Percentiles rank a stretch among this genome's conserved stretches.
Evolutionary conservation across 352 stramenopile species (phyloP).

Genomic region (Saprolegnia diclina): DNA sequence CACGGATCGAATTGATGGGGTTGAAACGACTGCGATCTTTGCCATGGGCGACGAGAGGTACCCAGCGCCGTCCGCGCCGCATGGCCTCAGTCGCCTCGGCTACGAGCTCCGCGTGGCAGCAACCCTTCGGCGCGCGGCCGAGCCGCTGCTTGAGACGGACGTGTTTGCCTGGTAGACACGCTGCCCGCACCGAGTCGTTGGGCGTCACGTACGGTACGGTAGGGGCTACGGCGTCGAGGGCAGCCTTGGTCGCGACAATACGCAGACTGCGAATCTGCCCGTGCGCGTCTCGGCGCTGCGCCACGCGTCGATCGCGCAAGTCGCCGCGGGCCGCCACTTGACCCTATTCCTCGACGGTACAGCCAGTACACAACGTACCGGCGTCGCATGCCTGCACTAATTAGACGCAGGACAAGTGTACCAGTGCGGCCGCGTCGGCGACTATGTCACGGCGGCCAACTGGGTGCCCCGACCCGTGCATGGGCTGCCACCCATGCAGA

Average conservation of each 20-base stretch:
- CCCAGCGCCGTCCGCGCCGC: not conserved
- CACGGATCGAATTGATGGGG: not conserved
- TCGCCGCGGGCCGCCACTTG: constrained; percentile 8
- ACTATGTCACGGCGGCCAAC: constrained; percentile 44
- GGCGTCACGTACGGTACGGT: not conserved
- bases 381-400: too few relatives aligned
- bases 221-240: constrained; percentile 26
- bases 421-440: constrained; percentile 47
- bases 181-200: not conserved
- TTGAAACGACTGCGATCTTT: not conserved
- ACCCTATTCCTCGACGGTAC: constrained; percentile 19
- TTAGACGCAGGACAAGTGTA: constrained; percentile 38
- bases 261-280: not conserved
- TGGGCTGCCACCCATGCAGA: constrained; percentile 32
- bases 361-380: too few relatives aligned
- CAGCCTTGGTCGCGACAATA: constrained; percentile 12
- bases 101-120: not conserved
- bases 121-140: not conserved
- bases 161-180: constrained; percentile 18
- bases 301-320: constrained; percentile 3
- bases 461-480: constrained; percentile 26
- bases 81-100: not conserved
- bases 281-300: constrained; percentile 6
- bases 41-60: not conserved
- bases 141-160: not conserved